Evolutionary conservation across 768 basidiomycete species (phyloP), one percentile per base, ranked within the genome.

Genomic region (Hydnomerulius pinastri): DNA sequence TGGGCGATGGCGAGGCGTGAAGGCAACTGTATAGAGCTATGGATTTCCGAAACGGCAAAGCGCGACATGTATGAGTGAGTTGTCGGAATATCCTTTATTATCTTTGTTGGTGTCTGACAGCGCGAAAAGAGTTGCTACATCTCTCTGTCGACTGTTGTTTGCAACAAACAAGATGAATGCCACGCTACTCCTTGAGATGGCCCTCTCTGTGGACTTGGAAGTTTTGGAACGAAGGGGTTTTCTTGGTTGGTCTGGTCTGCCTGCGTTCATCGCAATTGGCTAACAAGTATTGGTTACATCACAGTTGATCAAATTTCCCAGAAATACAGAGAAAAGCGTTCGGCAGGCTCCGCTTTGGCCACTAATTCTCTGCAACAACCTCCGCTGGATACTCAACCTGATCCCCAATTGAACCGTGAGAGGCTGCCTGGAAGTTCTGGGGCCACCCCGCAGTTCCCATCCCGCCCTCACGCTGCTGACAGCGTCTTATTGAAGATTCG

Each of bases 31-130:
- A 78, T 90, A 27, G 77, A 85, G 42, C 67, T 94, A 21, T 88
- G 85, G 77, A 71, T 93, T 30, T 85, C 89, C 12, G 77, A 75
- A 10, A 82, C 82, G 50, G 73, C 83, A 2, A 77, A 85, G 55
- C 72, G 87, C 27, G 90, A 96, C 61, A 87, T 92, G 79, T 95
- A 87, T 60, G 93, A 95, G 90, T 91, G 61, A 72, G 89, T 81
- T 8, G 12, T 25, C 7, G 21, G 6, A 8, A 33, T 24, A 4
- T 37, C 36, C 17, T 15, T 11, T 10, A 18, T 43, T 27, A 6
- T 37, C 15, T 24, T 46, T 41, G 35, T 45, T 49, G 15, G n/a
- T 23, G 39, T 27, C 56, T 27, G 30, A 32, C 21, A 50, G 32
- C 21, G 27, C 38, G 10, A 41, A 29, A 33, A 92, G 92, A 64